Conservation (phyloP, 495 filamentous ascomycete genomes). For the Parathielavia appendiculata region DNA sequence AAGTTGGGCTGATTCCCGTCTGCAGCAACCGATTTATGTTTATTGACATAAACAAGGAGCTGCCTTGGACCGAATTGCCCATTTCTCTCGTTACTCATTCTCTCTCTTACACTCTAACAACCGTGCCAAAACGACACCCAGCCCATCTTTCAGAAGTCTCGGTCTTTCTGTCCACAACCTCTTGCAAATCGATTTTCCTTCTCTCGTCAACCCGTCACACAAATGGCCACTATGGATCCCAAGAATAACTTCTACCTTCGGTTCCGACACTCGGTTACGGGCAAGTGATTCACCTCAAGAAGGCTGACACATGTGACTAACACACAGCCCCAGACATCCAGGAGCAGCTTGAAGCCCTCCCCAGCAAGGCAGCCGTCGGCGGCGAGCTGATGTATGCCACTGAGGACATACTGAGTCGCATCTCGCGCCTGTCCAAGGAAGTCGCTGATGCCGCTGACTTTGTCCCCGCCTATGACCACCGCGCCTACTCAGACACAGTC, state of each 20-base stretch:
- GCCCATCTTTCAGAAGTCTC: not conserved
- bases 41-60: too few relatives aligned
- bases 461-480: conserved; percentile 44
- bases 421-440: conserved; percentile 41
- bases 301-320: not conserved
- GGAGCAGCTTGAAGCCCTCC: conserved; percentile 38
- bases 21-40: too few relatives aligned
- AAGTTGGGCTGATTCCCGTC: too few relatives aligned
- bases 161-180: not conserved
- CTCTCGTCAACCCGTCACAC: not conserved
- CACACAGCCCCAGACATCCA: conserved; percentile 33
- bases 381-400: conserved; percentile 45
- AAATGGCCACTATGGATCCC: conserved; percentile 26
- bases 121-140: not conserved
- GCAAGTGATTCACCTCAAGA: conserved; percentile 38
- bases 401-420: conserved; percentile 40
- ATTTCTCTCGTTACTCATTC: too few relatives aligned
- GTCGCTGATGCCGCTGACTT: conserved; percentile 43
- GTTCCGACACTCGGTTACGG: conserved; percentile 66
- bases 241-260: conserved; percentile 76
- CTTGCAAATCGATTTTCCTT: not conserved
- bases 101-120: too few relatives aligned
- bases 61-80: too few relatives aligned
- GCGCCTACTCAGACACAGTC: conserved; percentile 39
- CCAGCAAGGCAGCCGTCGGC: conserved; percentile 31